A percentile compares a stretch with the other conserved stretches of the same genome.
Conservation (phyloP, 345 rosid genomes). For the Triadica sebifera region DNA sequence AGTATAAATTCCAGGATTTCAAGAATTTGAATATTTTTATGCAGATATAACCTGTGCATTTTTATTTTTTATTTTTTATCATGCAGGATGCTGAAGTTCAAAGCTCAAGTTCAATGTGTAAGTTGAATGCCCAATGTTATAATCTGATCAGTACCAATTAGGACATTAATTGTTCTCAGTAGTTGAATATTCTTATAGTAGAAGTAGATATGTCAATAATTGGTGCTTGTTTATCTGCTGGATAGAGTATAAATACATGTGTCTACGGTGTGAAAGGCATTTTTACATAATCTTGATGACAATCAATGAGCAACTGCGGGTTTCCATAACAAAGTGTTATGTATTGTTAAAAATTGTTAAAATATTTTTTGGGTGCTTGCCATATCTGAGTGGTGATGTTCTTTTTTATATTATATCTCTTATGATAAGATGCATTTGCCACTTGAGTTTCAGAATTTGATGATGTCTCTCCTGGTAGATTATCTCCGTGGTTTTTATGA, state of each 20-base stretch:
- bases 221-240: background rate
- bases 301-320: background rate
- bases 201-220: background rate
- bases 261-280: background rate
- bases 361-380: background rate
- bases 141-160: background rate
- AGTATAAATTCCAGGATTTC: constrained; percentile 6
- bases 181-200: background rate
- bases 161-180: background rate
- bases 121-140: constrained; percentile 28
- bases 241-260: background rate
- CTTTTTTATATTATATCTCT: background rate
- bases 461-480: background rate
- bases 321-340: background rate
- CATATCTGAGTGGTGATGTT: background rate
- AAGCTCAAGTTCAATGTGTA: constrained; percentile 43
- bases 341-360: background rate
- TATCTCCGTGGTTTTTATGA: background rate
- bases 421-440: background rate
- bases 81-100: constrained; percentile 55
- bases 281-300: background rate
- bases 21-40: constrained; percentile 6
- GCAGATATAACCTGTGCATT: constrained; percentile 19
- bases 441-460: no score
- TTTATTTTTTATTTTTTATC: no score